Conservation (phyloP, 129 eudicot genomes). For the Rutidosis leptorrhynchoides region DNA sequence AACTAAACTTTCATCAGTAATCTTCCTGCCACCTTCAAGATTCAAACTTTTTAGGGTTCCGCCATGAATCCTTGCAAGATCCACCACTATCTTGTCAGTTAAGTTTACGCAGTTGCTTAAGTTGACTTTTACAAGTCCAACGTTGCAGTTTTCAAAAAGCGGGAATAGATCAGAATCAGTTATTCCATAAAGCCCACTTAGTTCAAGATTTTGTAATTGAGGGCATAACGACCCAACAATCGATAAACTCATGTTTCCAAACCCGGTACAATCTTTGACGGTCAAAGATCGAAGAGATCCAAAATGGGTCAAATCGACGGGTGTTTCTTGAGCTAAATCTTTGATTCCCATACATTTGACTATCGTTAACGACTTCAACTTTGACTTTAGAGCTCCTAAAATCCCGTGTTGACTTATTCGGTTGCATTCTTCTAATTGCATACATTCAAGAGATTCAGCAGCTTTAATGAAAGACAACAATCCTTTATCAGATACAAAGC, state of each 20-base stretch:
- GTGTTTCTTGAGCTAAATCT: slow-evolving; percentile 42
- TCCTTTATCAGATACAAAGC: slow-evolving; percentile 77
- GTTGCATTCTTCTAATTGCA: slow-evolving; percentile 81
- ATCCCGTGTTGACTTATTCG: slow-evolving; percentile 67
- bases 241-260: slow-evolving; percentile 60
- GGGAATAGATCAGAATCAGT: slow-evolving; percentile 64
- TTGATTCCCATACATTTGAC: slow-evolving; percentile 82
- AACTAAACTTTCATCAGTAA: slow-evolving; percentile 62
- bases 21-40: slow-evolving; percentile 74
- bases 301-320: slow-evolving; percentile 39
- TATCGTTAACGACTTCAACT: slow-evolving; percentile 63
- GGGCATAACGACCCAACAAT: slow-evolving; percentile 72
- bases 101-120: slow-evolving; percentile 63
- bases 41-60: slow-evolving; percentile 62
- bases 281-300: slow-evolving; percentile 77
- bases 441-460: slow-evolving; percentile 60
- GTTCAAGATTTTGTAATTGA: slow-evolving; percentile 58
- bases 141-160: slow-evolving; percentile 50
- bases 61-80: slow-evolving; percentile 62
- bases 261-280: slow-evolving; percentile 60
- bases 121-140: slow-evolving; percentile 68
- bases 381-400: slow-evolving; percentile 51
- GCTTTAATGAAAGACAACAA: slow-evolving; percentile 57
- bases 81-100: slow-evolving; percentile 48
- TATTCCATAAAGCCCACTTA: slow-evolving; percentile 69